phyloP scores from a whole-genome alignment of 805 yeast genomes.

The Ogataea wickerhamii region DNA sequence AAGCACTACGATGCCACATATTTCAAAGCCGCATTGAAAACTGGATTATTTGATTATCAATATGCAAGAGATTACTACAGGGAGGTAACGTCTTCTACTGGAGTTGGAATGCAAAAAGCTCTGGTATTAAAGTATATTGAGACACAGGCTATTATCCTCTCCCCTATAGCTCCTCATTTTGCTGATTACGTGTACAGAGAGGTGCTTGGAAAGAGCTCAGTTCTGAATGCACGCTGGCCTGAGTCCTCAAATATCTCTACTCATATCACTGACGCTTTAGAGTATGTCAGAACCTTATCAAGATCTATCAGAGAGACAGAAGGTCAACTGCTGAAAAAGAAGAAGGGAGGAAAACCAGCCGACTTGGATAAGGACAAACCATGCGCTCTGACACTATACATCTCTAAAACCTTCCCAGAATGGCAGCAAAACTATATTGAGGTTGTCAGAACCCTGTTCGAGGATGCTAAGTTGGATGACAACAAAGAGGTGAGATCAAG shows the following conservation, averaged over 20 bases:
- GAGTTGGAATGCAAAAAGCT: slow-evolving; percentile 72
- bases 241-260: slow-evolving; percentile 63
- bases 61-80: slow-evolving; percentile 95
- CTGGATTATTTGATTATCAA: slow-evolving; percentile 91
- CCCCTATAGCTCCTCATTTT: slow-evolving; percentile 96
- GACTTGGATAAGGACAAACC: slow-evolving; percentile 76
- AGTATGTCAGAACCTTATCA: slow-evolving; percentile 72
- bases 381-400: slow-evolving; percentile 64
- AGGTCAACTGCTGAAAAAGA: slow-evolving; percentile 76
- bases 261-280: slow-evolving; percentile 62
- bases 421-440: slow-evolving; percentile 61
- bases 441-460: slow-evolving; percentile 74
- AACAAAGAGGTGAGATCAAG: slow-evolving; percentile 58
- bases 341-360: slow-evolving; percentile 77
- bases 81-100: slow-evolving; percentile 55
- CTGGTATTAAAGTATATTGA: slow-evolving; percentile 80
- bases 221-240: slow-evolving; percentile 69
- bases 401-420: slow-evolving; percentile 75
- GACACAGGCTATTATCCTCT: slow-evolving; percentile 74
- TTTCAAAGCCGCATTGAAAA: slow-evolving; percentile 86
- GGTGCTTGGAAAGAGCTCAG: slow-evolving; percentile 59
- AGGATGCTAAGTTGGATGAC: slow-evolving; percentile 58
- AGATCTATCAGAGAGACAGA: slow-evolving; percentile 92
- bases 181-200: slow-evolving; percentile 88
- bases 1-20: slow-evolving; percentile 67